These are phyloP conservation scores for Ogataea naganishii DNA, from an alignment of 805 yeast species.

Conservation along the genomic window DNA sequence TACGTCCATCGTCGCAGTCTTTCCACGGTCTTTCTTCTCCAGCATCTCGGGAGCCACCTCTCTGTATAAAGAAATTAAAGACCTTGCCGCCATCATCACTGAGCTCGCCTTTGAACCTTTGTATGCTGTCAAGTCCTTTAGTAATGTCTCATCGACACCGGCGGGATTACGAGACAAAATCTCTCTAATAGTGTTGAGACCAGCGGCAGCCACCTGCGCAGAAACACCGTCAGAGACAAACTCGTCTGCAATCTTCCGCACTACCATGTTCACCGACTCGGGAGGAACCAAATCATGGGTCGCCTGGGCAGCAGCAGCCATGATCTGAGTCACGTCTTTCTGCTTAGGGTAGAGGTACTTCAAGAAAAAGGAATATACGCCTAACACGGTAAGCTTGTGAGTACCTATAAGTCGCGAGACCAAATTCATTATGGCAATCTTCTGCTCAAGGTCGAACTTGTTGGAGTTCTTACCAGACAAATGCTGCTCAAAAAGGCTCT, in stretches of 20 bases:
- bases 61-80: conserved; percentile 77
- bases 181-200: conserved; percentile 91
- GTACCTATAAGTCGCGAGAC: conserved; percentile 88
- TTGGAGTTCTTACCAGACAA: conserved; percentile 61
- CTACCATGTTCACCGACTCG: conserved; percentile 69
- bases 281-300: conserved; percentile 97
- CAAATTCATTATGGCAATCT: conserved; percentile 78
- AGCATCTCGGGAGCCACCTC: conserved; percentile 97
- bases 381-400: conserved; percentile 85
- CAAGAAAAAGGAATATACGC: conserved; percentile 80
- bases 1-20: conserved; percentile 76
- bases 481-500: conserved; percentile 64
- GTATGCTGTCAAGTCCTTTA: conserved; percentile 86
- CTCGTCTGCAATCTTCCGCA: conserved; percentile 92
- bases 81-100: conserved; percentile 90
- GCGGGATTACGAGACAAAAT: conserved; percentile 88
- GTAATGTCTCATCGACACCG: conserved; percentile 79
- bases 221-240: conserved; percentile 98
- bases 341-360: conserved; percentile 93
- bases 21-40: conserved; percentile 85
- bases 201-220: conserved; percentile 96
- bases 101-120: conserved; percentile 91
- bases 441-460: conserved; percentile 78
- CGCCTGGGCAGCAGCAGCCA: conserved; percentile 97
- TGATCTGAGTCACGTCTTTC: conserved; percentile 84